A percentile compares a stretch with the other conserved stretches of the same genome.
phyloP scores from a whole-genome alignment of 371 early-diverging fungal genomes.

The Dichotomocladium elegans region DNA sequence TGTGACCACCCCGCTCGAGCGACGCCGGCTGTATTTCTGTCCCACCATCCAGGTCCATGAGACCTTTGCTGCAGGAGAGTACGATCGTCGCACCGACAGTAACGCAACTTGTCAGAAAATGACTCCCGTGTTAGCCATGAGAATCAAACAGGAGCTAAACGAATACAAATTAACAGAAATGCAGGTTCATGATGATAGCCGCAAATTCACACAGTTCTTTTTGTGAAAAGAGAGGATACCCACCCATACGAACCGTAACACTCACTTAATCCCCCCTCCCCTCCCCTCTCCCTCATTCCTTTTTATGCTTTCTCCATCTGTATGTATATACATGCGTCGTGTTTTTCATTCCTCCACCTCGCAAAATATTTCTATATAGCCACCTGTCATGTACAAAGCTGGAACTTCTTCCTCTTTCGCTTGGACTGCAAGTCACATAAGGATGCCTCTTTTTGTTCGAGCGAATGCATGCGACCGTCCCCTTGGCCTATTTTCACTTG shows the following conservation, averaged over 20 bases:
- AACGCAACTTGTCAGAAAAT: slow-evolving; percentile 57
- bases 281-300: background rate
- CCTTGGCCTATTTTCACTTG: no score
- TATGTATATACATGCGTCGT: background rate
- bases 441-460: no score
- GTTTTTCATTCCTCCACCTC: background rate
- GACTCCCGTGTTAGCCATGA: slow-evolving; percentile 60
- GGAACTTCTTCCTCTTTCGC: no score
- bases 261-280: background rate
- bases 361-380: no score
- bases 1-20: slow-evolving; percentile 1
- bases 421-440: no score
- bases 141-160: slow-evolving; percentile 74
- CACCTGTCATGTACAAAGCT: no score
- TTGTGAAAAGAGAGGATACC: no score
- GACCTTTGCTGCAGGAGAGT: slow-evolving; percentile 30
- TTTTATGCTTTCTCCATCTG: background rate
- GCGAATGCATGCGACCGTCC: no score
- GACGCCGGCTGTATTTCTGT: slow-evolving; percentile 11
- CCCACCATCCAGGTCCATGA: slow-evolving; percentile 13
- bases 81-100: slow-evolving; percentile 65
- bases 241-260: no score
- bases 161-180: slow-evolving; percentile 74
- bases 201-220: slow-evolving; percentile 36
- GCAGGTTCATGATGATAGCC: slow-evolving; percentile 73